Evolutionary conservation across 257 asterid genomes (phyloP), one percentile per base, ranked within the genome.

Genomic region (Marsdenia floribunda): DNA sequence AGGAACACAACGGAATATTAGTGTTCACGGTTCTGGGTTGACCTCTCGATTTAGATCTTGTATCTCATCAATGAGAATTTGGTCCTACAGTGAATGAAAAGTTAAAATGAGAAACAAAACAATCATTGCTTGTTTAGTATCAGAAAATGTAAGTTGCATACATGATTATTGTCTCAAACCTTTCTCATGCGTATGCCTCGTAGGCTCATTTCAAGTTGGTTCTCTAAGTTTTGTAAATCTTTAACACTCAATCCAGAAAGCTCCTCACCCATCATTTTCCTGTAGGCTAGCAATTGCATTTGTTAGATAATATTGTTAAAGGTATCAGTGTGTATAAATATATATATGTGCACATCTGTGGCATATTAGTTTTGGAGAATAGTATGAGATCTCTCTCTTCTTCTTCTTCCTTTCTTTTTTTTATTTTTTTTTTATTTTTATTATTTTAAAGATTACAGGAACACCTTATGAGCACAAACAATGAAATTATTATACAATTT

Each of bases 231-330:
- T 69, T 86, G 91, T 65, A 90, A 82, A 75, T 87, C 96, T 74
- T 81, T 84, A 58, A 89, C 83, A 73, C 75, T 79, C 71, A 90
- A 77, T 81, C 90, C 86, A 73, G 88, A 82, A 82, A 90, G 91
- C 72, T 88, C 90, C 80, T 89, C 91, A 14, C 95, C 96, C 90
- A 83, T 86, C 85, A 90, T 80, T 80, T 85, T 85, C 86, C 95
- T 90, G 83, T 76, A 29, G 24, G 73, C 70, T 35, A 63, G 73
- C 64, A 60, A 49, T 68, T 73, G 68, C 72, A 16, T 44, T 13
- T 66, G 55, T 77, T 72, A 72, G 70, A 44, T 44, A 54, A 67
- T 12, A 15, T 47, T 1, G 14, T 33, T 38, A 3, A 59, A n/a
- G n/a, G 15, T 52, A 65, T 13, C 24, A 38, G 16, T 59, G 67